phyloP scores from a whole-genome alignment of 805 yeast genomes.

The Wickerhamomyces silvicola region DNA sequence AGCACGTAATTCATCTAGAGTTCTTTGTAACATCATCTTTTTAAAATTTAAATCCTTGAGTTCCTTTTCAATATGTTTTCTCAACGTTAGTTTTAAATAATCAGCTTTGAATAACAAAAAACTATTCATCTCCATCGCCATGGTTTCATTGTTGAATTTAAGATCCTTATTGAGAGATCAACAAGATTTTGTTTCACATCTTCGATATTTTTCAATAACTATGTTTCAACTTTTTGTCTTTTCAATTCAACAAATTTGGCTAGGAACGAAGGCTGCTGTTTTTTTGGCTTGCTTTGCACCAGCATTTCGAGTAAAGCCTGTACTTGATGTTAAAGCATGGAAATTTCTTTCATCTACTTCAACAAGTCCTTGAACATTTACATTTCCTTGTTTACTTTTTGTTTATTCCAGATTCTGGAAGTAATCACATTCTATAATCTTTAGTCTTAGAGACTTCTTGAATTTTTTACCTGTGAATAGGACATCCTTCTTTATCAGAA shows the following conservation, averaged over 20 bases:
- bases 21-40: slow-evolving; percentile 16
- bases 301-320: too few species aligned
- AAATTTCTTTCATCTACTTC: slow-evolving; percentile 21
- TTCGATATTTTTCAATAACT: slow-evolving; percentile 32
- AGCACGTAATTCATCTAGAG: slow-evolving; percentile 15
- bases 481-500: slow-evolving; percentile 47
- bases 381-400: slow-evolving; percentile 1
- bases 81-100: slow-evolving; percentile 33
- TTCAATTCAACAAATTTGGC: slow-evolving; percentile 44
- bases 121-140: slow-evolving; percentile 59
- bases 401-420: too few species aligned
- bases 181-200: slow-evolving; percentile 37
- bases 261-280: slow-evolving; percentile 23
- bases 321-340: slow-evolving; percentile 16
- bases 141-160: slow-evolving; percentile 47
- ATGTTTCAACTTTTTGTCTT: slow-evolving; percentile 39
- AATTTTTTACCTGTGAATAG: slow-evolving; percentile 57
- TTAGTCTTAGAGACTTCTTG: slow-evolving; percentile 35
- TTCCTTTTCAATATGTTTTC: slow-evolving; percentile 25
- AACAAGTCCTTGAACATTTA: slow-evolving; percentile 18
- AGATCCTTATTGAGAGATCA: slow-evolving; percentile 40
- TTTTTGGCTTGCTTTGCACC: slow-evolving; percentile 6
- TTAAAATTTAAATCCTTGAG: slow-evolving; percentile 22
- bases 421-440: slow-evolving; percentile 39
- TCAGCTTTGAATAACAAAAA: slow-evolving; percentile 45